Evolutionary conservation across 1,284 basidiomycete genomes (phyloP).

Genomic region (Heterobasidion occidentale): DNA sequence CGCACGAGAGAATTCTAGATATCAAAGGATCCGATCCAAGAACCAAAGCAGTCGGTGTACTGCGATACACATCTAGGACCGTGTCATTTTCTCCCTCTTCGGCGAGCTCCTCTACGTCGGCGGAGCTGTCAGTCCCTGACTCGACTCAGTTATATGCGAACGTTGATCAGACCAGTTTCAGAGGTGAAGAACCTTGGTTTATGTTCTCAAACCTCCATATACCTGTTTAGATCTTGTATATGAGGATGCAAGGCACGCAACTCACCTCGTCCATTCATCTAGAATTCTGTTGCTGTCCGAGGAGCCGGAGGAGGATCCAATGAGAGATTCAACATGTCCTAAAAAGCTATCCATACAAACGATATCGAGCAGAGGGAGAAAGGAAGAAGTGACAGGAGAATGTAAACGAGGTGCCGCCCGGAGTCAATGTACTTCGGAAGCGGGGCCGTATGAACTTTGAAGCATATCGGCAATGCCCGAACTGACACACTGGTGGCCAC

Average conservation of each 20-base stretch:
- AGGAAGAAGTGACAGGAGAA: not conserved
- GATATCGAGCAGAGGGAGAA: not conserved
- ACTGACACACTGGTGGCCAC: no score
- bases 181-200: not conserved
- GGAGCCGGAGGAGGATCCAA: conserved; percentile 19
- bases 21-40: conserved; percentile 11
- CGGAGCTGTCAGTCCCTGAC: not conserved
- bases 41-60: not conserved
- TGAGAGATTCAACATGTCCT: conserved; percentile 23
- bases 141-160: not conserved
- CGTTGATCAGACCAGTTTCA: not conserved
- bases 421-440: no score
- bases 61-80: conserved; percentile 10
- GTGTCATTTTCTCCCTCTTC: conserved; percentile 5
- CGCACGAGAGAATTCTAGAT: conserved; percentile 25
- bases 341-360: conserved; percentile 13
- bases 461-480: no score
- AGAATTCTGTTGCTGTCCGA: conserved; percentile 22
- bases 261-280: conserved; percentile 29
- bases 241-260: not conserved
- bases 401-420: not conserved
- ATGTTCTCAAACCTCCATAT: not conserved
- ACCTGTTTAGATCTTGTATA: not conserved
- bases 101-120: not conserved
- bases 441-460: no score